These are phyloP conservation scores for Brassica rapa DNA, from an alignment of 345 rosid genomes.

Conservation along the genomic window DNA sequence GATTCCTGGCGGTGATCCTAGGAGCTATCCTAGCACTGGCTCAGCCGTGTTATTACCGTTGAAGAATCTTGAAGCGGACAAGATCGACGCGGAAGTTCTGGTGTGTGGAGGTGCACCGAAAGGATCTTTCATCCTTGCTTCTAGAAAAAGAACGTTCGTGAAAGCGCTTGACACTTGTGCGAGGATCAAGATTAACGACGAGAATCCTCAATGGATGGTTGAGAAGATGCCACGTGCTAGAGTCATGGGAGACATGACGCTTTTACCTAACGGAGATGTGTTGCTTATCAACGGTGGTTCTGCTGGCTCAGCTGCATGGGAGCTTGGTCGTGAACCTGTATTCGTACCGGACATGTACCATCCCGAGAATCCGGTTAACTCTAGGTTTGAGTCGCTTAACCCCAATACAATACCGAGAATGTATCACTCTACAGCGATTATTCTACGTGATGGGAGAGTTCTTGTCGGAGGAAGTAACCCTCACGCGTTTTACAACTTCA, in stretches of 20 bases:
- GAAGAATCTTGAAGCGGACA: slow-evolving; percentile 46
- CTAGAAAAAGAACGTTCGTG: slow-evolving; percentile 40
- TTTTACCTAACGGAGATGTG: slow-evolving; percentile 75
- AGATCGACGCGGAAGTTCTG: slow-evolving; percentile 54
- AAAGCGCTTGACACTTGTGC: slow-evolving; percentile 70
- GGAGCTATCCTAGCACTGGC: slow-evolving; percentile 82
- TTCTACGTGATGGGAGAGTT: slow-evolving; percentile 76
- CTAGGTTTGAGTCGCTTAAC: slow-evolving; percentile 55
- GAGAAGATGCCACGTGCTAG: slow-evolving; percentile 75
- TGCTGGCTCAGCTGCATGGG: slow-evolving; percentile 77
- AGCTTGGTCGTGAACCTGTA: slow-evolving; percentile 61
- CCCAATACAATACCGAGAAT: slow-evolving; percentile 67
- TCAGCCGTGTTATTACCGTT: slow-evolving; percentile 79
- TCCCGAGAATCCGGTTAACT: slow-evolving; percentile 42
- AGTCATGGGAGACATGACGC: slow-evolving; percentile 81
- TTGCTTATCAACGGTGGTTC: slow-evolving; percentile 70
- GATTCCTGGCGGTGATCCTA: slow-evolving; percentile 72
- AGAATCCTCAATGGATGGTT: slow-evolving; percentile 62
- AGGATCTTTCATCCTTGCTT: slow-evolving; percentile 49
- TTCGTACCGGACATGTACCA: slow-evolving; percentile 60
- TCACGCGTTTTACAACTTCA: slow-evolving; percentile 56
- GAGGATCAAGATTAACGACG: slow-evolving; percentile 67
- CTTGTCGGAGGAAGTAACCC: slow-evolving; percentile 92
- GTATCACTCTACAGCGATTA: slow-evolving; percentile 79
- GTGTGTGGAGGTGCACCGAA: slow-evolving; percentile 85